Evolutionary conservation across 1,284 basidiomycete species (phyloP).

Genomic region (Cystobasidium pallidum): DNA sequence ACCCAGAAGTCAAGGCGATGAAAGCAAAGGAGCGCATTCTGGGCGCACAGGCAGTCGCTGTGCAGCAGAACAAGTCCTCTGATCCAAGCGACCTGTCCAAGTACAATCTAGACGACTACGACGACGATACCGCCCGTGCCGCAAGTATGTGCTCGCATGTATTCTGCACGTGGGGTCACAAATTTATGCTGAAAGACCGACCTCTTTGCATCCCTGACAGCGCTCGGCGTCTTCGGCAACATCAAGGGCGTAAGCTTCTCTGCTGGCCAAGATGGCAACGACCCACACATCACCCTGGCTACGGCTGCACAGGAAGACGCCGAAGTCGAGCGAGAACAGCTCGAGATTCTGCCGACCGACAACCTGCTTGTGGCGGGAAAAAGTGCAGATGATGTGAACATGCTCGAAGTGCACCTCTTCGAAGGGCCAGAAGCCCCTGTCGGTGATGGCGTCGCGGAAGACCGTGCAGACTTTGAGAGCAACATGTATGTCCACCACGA

Average conservation of each 20-base stretch:
- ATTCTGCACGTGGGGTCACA: neutral
- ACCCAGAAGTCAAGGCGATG: slow-evolving; percentile 57
- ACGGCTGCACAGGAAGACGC: slow-evolving; percentile 64
- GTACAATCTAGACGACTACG: slow-evolving; percentile 93
- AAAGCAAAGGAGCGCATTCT: slow-evolving; percentile 43
- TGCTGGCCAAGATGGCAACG: slow-evolving; percentile 74
- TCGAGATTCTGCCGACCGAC: slow-evolving; percentile 86
- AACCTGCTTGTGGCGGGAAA: slow-evolving; percentile 90
- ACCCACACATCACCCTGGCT: slow-evolving; percentile 88
- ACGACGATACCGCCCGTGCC: slow-evolving; percentile 71
- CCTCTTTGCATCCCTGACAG: slow-evolving; percentile 57
- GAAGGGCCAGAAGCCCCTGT: slow-evolving; percentile 68
- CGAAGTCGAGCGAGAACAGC: slow-evolving; percentile 82
- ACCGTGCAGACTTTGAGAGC: slow-evolving; percentile 61
- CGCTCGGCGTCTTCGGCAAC: slow-evolving; percentile 87
- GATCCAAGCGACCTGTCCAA: slow-evolving; percentile 73
- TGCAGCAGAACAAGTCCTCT: slow-evolving; percentile 35
- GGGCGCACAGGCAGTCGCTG: slow-evolving; percentile 13
- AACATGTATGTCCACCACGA: slow-evolving; percentile 98
- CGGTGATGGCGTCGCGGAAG: neutral
- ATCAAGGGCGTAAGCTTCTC: slow-evolving; percentile 91
- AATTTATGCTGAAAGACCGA: slow-evolving; percentile 5
- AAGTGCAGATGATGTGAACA: slow-evolving; percentile 95
- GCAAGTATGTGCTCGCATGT: slow-evolving; percentile 60
- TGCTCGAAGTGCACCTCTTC: slow-evolving; percentile 93